These are phyloP conservation scores for Saprolegnia parasitica DNA, from an alignment of 352 stramenopile genomes.

Conservation along the genomic window DNA sequence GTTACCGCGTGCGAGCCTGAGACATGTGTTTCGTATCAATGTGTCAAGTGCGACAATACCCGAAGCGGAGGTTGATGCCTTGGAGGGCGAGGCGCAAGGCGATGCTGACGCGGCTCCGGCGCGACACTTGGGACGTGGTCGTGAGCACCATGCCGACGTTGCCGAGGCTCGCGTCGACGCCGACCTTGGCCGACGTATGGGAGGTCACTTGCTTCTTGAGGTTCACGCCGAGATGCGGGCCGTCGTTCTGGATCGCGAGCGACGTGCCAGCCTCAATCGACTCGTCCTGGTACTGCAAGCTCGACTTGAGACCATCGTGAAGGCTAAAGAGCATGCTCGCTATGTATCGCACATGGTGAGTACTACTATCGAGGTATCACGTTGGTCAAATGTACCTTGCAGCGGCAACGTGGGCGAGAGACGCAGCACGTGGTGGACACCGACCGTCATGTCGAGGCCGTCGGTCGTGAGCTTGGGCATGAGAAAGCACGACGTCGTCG, in stretches of 20 bases:
- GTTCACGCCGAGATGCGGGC: constrained; percentile 18
- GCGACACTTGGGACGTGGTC: constrained; percentile 25
- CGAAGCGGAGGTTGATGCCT: constrained; percentile 25
- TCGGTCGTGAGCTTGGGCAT: constrained; percentile 69
- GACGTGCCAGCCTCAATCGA: not conserved
- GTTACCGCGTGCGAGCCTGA: constrained; percentile 70
- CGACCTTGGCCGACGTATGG: constrained; percentile 17
- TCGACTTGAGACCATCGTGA: constrained; percentile 47
- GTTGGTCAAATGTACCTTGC: constrained; percentile 34
- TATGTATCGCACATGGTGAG: not conserved
- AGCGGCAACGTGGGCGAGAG: constrained; percentile 50
- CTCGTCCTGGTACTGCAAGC: constrained; percentile 17
- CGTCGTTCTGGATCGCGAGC: constrained; percentile 15
- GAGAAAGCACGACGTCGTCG: constrained; percentile 62
- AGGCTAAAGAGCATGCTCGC: constrained; percentile 75
- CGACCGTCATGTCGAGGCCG: constrained; percentile 64
- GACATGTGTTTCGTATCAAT: too few species aligned
- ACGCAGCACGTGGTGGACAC: constrained; percentile 59
- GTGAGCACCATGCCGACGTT: not conserved
- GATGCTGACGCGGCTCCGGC: constrained; percentile 22
- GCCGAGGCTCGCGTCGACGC: constrained; percentile 6
- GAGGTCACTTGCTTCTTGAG: constrained; percentile 23
- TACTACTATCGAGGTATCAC: not conserved
- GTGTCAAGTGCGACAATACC: not conserved
- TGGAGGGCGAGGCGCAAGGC: constrained; percentile 21